Percentiles rank a stretch among this genome's conserved stretches.
Conservation (phyloP, 495 filamentous ascomycete species). For the Extremus antarcticus region DNA sequence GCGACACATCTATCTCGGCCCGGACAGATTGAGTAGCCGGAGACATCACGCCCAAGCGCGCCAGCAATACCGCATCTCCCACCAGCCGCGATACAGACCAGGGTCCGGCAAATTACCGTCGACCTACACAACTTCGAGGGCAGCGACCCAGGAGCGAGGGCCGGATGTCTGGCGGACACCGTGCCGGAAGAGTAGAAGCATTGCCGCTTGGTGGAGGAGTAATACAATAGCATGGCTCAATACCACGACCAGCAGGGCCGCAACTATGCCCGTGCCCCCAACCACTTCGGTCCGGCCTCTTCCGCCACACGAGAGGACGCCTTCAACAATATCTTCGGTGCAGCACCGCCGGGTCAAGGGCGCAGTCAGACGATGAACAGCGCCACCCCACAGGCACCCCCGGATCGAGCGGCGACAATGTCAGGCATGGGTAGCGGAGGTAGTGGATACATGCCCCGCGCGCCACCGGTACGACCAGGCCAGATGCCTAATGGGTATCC, state of each 20-base stretch:
- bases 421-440: constrained; percentile 45
- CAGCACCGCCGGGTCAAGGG: constrained; percentile 65
- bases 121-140: neutral
- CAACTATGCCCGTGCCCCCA: constrained; percentile 46
- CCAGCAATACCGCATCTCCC: too few species aligned
- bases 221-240: constrained; percentile 57
- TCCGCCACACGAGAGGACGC: constrained; percentile 82
- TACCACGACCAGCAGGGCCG: constrained; percentile 64
- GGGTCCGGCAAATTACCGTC: neutral
- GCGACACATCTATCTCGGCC: too few species aligned
- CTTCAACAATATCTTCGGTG: constrained; percentile 92
- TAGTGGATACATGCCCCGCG: constrained; percentile 41
- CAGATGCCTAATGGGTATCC: constrained; percentile 30
- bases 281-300: constrained; percentile 56
- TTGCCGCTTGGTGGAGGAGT: neutral
- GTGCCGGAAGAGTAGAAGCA: constrained; percentile 1
- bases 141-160: neutral
- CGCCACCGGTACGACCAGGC: constrained; percentile 46
- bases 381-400: constrained; percentile 45
- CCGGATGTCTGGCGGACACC: constrained; percentile 8
- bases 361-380: constrained; percentile 84
- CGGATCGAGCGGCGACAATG: constrained; percentile 84
- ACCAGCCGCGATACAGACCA: neutral
- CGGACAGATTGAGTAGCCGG: too few species aligned
- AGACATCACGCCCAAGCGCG: too few species aligned